Conservation (phyloP, 192 early-diverging fungal species). For the Martensiomyces pterosporus region DNA sequence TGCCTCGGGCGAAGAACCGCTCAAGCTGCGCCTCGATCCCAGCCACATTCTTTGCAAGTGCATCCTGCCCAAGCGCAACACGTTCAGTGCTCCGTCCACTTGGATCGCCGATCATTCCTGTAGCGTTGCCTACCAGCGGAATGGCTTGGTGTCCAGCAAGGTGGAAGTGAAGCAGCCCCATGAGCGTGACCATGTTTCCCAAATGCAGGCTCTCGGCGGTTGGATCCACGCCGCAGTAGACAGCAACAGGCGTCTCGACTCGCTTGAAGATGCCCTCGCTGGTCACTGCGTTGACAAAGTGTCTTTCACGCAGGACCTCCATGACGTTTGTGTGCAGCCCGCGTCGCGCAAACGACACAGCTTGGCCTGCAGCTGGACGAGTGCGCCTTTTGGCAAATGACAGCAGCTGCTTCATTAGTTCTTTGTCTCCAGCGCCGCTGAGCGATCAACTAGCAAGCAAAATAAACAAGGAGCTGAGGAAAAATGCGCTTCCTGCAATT, state of each 20-base stretch:
- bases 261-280: constrained; percentile 28
- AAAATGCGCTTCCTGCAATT: too few relatives aligned
- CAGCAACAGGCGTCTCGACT: constrained; percentile 17
- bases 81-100: constrained; percentile 83
- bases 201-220: constrained; percentile 87
- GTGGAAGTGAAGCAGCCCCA: constrained; percentile 83
- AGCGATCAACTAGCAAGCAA: too few relatives aligned
- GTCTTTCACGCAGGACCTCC: constrained; percentile 43
- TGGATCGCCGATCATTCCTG: constrained; percentile 90
- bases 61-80: constrained; percentile 55
- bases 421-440: neutral
- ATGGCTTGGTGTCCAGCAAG: constrained; percentile 75
- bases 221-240: constrained; percentile 94
- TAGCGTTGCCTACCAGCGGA: constrained; percentile 88
- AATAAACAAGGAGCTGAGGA: constrained; percentile 3
- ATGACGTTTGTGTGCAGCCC: constrained; percentile 29
- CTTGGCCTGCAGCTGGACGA: too few relatives aligned
- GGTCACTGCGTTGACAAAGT: constrained; percentile 56
- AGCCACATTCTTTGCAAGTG: constrained; percentile 58
- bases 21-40: constrained; percentile 70
- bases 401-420: neutral
- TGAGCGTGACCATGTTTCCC: constrained; percentile 83
- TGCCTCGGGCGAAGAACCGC: constrained; percentile 63
- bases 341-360: constrained; percentile 4
- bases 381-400: neutral